phyloP scores from a whole-genome alignment of 2,329 filamentous ascomycete species.

The Aspergillus arachidicola region DNA sequence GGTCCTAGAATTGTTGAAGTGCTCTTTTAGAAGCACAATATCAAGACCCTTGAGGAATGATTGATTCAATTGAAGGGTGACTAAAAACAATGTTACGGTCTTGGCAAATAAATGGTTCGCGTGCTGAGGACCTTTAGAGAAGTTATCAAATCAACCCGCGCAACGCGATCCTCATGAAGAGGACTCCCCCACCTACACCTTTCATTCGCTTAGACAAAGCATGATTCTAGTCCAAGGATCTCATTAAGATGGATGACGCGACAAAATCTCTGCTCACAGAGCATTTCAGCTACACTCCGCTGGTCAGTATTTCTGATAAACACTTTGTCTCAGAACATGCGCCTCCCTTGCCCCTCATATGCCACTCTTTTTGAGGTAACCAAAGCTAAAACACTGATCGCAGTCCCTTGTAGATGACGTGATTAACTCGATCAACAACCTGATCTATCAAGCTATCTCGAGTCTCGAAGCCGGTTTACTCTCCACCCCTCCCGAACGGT shows the following conservation, averaged over 20 bases:
- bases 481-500: constrained; percentile 68
- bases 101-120: constrained; percentile 2
- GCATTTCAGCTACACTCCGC: constrained; percentile 91
- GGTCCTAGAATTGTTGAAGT: background rate
- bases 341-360: background rate
- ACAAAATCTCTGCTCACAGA: constrained; percentile 76
- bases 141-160: constrained; percentile 2
- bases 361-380: background rate
- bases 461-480: constrained; percentile 83
- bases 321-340: background rate
- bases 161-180: constrained; percentile 20
- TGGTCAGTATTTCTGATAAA: constrained; percentile 61
- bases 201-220: constrained; percentile 10
- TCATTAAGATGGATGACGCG: constrained; percentile 45
- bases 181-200: background rate
- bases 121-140: background rate
- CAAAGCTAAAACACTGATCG: constrained; percentile 18
- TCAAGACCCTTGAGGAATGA: background rate
- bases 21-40: background rate
- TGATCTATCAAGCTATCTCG: constrained; percentile 86
- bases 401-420: constrained; percentile 96
- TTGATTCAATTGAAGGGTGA: background rate
- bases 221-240: background rate
- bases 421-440: constrained; percentile 93
- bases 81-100: background rate